Percentiles rank a stretch among this genome's conserved stretches.
Conservation (phyloP, 805 yeast genomes). For the Saccharomycopsis sp. region DNA sequence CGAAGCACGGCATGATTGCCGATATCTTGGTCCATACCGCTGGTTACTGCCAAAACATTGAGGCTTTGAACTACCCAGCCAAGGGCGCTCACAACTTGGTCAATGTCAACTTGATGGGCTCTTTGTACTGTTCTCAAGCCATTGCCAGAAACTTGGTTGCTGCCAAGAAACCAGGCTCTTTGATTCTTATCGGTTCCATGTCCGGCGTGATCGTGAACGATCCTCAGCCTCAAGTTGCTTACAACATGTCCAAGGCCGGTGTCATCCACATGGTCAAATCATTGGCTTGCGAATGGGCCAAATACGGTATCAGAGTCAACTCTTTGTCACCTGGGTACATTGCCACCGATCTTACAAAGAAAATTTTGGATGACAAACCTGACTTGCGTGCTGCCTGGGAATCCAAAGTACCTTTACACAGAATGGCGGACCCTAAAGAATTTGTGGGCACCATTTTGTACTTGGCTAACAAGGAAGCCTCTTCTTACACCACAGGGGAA, state of each 20-base stretch:
- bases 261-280: constrained; percentile 57
- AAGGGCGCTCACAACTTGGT: constrained; percentile 53
- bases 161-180: constrained; percentile 45
- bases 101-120: constrained; percentile 59
- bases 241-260: constrained; percentile 67
- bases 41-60: constrained; percentile 60
- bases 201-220: constrained; percentile 65
- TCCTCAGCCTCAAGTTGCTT: constrained; percentile 64
- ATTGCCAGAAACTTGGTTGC: constrained; percentile 59
- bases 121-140: constrained; percentile 57
- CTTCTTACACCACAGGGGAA: constrained; percentile 56
- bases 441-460: constrained; percentile 53
- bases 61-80: constrained; percentile 61
- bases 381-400: constrained; percentile 54
- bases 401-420: constrained; percentile 53
- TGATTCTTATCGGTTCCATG: constrained; percentile 64
- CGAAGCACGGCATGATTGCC: constrained; percentile 44
- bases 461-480: constrained; percentile 48
- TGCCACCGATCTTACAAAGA: constrained; percentile 58
- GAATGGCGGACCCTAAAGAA: constrained; percentile 65
- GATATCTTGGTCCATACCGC: constrained; percentile 56
- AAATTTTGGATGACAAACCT: constrained; percentile 36
- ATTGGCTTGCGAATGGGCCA: constrained; percentile 70
- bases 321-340: constrained; percentile 63
- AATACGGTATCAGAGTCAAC: constrained; percentile 50